phyloP scores from a whole-genome alignment of 768 basidiomycete genomes.

The Lactarius trivialis region DNA sequence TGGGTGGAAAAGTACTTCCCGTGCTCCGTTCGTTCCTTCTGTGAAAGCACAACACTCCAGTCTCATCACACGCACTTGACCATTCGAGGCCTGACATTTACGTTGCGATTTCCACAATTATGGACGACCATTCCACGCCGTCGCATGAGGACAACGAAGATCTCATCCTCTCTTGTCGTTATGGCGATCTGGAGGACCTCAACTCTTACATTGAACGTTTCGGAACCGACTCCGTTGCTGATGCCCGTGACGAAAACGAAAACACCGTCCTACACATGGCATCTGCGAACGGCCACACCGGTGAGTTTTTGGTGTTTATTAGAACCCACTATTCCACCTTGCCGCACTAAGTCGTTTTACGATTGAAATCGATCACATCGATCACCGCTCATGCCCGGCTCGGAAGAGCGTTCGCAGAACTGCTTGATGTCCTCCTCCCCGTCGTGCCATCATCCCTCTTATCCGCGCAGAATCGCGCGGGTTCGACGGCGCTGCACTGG shows the following conservation, averaged over 20 bases:
- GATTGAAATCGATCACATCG: neutral
- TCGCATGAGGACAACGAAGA: slow-evolving; percentile 54
- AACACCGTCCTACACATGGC: slow-evolving; percentile 85
- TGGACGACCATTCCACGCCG: slow-evolving; percentile 9
- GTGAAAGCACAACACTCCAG: too few species aligned
- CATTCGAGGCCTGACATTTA: too few species aligned
- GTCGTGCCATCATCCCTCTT: slow-evolving; percentile 48
- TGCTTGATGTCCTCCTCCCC: slow-evolving; percentile 69
- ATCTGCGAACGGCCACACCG: slow-evolving; percentile 81
- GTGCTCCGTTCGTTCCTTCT: too few species aligned
- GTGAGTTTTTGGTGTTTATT: slow-evolving; percentile 38
- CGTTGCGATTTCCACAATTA: neutral
- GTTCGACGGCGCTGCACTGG: slow-evolving; percentile 90
- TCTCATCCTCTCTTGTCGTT: slow-evolving; percentile 75
- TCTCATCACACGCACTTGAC: too few species aligned
- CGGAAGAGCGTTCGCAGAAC: slow-evolving; percentile 51
- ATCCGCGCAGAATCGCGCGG: slow-evolving; percentile 55
- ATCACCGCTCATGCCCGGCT: slow-evolving; percentile 12
- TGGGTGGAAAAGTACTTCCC: too few species aligned
- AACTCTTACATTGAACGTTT: slow-evolving; percentile 56
- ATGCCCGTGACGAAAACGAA: slow-evolving; percentile 63
- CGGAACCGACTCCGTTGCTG: slow-evolving; percentile 42
- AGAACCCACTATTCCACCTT: too few species aligned
- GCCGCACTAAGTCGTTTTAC: neutral
- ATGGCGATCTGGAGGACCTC: slow-evolving; percentile 81